phyloP scores from a whole-genome alignment of 139 green algal genomes.

The Picochlorum sp. region DNA sequence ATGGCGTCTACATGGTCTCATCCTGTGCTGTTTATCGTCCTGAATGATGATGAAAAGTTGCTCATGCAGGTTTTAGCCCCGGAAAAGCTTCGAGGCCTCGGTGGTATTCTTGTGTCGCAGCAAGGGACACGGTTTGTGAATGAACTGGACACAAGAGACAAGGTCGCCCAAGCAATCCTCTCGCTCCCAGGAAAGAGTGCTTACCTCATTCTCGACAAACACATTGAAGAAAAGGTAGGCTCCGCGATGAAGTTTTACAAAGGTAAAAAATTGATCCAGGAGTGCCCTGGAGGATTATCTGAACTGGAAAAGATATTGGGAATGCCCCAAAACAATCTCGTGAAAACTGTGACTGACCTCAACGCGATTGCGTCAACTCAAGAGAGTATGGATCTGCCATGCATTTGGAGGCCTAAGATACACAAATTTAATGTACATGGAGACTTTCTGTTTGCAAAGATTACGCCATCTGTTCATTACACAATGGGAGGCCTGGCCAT shows the following conservation, averaged over 20 bases:
- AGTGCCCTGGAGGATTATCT: slow-evolving; percentile 31
- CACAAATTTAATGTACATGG: slow-evolving; percentile 12
- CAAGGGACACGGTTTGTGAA: slow-evolving; percentile 60
- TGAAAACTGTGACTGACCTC: slow-evolving; percentile 37
- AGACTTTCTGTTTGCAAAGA: slow-evolving; percentile 32
- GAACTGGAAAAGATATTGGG: slow-evolving; percentile 24
- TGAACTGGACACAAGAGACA: slow-evolving; percentile 58
- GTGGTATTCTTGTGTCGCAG: slow-evolving; percentile 50
- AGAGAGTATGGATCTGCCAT: slow-evolving; percentile 30
- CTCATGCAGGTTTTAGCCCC: slow-evolving; percentile 48
- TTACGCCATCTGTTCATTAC: slow-evolving; percentile 77
- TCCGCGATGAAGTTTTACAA: slow-evolving; percentile 53
- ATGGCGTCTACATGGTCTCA: not conserved
- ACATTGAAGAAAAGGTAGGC: slow-evolving; percentile 35
- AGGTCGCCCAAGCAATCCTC: slow-evolving; percentile 41
- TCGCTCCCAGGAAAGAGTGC: slow-evolving; percentile 12
- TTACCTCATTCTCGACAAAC: slow-evolving; percentile 43
- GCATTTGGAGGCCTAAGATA: slow-evolving; percentile 52
- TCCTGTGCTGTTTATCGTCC: not conserved
- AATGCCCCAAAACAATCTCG: slow-evolving; percentile 18
- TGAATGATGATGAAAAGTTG: not conserved
- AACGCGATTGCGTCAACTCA: slow-evolving; percentile 16
- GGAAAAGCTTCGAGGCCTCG: slow-evolving; percentile 66
- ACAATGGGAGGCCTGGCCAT: slow-evolving; percentile 54
- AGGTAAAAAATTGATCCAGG: slow-evolving; percentile 42